These are phyloP conservation scores for Populus pruinosa DNA, from an alignment of 345 rosid species.

Conservation along the genomic window DNA sequence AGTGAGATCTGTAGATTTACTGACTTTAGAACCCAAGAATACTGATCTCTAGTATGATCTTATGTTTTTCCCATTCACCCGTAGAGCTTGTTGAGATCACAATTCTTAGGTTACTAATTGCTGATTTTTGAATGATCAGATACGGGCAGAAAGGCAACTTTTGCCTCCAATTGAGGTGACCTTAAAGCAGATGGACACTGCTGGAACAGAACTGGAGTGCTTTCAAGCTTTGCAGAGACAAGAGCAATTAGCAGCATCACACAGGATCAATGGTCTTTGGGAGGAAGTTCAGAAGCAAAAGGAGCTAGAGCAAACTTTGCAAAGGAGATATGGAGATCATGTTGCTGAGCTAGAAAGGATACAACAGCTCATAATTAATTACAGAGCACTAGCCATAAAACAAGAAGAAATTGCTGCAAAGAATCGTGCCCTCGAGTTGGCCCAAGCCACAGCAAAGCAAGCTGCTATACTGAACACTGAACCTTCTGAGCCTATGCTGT, in stretches of 20 bases:
- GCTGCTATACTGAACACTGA: conserved; percentile 19
- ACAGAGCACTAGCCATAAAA: conserved; percentile 51
- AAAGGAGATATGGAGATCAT: conserved; percentile 66
- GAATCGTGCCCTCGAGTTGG: conserved; percentile 31
- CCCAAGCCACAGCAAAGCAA: conserved; percentile 26
- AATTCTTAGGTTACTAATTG: not conserved
- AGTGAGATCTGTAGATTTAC: not conserved
- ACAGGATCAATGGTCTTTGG: conserved; percentile 71
- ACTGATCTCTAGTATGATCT: not conserved
- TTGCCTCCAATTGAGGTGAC: conserved; percentile 76
- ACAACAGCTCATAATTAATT: conserved; percentile 38
- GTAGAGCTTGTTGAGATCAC: not conserved
- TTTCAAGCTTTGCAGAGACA: conserved; percentile 89
- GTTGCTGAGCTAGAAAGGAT: conserved; percentile 55
- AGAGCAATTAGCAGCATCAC: conserved; percentile 83
- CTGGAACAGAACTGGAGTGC: conserved; percentile 89
- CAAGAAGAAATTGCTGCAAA: conserved; percentile 47
- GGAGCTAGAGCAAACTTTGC: conserved; percentile 73
- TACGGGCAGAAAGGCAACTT: conserved; percentile 58
- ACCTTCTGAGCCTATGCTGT: conserved; percentile 17
- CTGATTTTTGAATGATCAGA: conserved; percentile 41
- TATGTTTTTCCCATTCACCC: not conserved
- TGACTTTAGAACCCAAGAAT: not conserved
- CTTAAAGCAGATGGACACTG: conserved; percentile 76
- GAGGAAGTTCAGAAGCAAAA: conserved; percentile 91